Conservation (phyloP, 208 protist genomes). For the Trypanosomatidae sp. region DNA sequence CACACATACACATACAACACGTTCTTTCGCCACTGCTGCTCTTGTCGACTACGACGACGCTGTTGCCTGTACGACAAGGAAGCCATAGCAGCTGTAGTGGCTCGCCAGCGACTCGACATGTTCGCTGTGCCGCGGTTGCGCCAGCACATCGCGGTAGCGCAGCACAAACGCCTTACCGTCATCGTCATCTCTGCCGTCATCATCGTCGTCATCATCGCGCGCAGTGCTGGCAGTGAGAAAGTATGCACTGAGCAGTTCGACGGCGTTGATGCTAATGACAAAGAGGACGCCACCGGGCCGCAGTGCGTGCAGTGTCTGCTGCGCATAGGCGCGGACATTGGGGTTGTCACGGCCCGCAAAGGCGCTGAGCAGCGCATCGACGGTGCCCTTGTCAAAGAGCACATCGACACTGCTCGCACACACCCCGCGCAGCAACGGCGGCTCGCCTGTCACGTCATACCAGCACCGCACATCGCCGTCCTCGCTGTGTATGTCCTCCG, state of each 20-base stretch:
- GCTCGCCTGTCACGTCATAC: constrained; percentile 4
- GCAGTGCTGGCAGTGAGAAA: constrained; percentile 11
- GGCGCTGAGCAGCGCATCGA: constrained; percentile 40
- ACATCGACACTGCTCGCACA: constrained; percentile 10
- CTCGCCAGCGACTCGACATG: too few species aligned
- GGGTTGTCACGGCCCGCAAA: constrained; percentile 43
- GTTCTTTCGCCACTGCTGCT: too few species aligned
- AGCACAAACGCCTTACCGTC: too few species aligned
- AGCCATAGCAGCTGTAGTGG: too few species aligned
- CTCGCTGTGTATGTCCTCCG: too few species aligned
- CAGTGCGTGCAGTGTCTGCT: constrained; percentile 16
- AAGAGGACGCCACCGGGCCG: constrained; percentile 18
- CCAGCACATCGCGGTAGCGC: too few species aligned
- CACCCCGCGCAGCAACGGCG: constrained; percentile 2
- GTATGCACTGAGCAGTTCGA: constrained; percentile 29
- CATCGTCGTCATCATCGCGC: too few species aligned
- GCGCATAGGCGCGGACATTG: constrained; percentile 25
- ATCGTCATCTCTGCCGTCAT: too few species aligned
- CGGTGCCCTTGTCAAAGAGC: constrained; percentile 53
- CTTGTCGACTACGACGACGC: too few species aligned
- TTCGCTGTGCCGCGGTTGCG: too few species aligned
- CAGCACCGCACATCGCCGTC: background rate
- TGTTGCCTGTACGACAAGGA: too few species aligned
- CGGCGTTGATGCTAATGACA: constrained; percentile 51
- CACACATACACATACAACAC: too few species aligned